A percentile compares a stretch with the other conserved stretches of the same genome.
These are phyloP conservation scores for Hymenoscyphus occultus DNA, from an alignment of 2,329 filamentous ascomycete genomes.

Conservation along the genomic window DNA sequence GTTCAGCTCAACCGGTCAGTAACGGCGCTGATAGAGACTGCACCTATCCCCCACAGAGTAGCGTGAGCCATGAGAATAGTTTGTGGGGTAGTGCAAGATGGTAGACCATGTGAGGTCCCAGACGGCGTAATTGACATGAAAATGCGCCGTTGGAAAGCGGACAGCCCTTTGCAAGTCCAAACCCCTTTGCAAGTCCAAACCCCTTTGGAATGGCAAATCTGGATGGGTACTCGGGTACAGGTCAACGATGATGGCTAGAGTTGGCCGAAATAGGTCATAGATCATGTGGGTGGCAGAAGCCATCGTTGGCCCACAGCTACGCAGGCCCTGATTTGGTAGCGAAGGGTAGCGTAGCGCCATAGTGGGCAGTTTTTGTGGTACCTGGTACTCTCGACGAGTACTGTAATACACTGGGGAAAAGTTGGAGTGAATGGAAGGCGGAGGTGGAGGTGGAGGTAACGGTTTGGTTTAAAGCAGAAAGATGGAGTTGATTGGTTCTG, in stretches of 20 bases:
- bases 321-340: background rate
- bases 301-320: background rate
- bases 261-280: background rate
- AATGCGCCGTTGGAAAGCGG: background rate
- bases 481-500: background rate
- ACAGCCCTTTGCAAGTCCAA: background rate
- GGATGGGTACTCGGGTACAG: background rate
- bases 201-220: background rate
- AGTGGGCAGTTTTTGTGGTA: background rate
- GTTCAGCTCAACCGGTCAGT: no score
- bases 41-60: no score
- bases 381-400: background rate
- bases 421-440: no score
- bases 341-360: no score
- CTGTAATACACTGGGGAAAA: background rate
- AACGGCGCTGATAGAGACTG: no score
- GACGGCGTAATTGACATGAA: no score
- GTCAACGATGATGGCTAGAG: no score
- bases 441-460: background rate
- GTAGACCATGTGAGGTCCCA: no score
- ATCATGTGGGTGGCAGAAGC: background rate
- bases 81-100: no score
- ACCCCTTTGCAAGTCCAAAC: background rate
- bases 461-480: background rate
- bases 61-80: no score